These are phyloP conservation scores for Colletotrichum sidae DNA, from an alignment of 2,329 filamentous ascomycete species.

Conservation along the genomic window DNA sequence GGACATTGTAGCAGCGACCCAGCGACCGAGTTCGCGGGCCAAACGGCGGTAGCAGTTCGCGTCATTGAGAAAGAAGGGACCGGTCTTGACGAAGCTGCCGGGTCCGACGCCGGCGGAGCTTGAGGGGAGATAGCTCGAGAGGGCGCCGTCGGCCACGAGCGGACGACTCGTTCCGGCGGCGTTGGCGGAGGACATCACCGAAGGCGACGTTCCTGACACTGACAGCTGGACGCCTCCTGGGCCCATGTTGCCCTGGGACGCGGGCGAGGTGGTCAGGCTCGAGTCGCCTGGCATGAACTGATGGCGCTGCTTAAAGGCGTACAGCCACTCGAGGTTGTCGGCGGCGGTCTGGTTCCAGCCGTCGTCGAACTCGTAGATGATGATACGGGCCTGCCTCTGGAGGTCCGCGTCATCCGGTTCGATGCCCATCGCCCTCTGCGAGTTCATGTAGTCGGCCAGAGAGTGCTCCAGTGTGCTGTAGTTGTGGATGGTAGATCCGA, in stretches of 20 bases:
- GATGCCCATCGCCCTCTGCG: constrained; percentile 57
- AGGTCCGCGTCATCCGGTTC: constrained; percentile 66
- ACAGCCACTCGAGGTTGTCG: constrained; percentile 66
- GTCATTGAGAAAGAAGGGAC: constrained; percentile 67
- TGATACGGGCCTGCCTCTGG: constrained; percentile 67
- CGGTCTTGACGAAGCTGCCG: constrained; percentile 8
- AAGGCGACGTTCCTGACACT: constrained; percentile 11
- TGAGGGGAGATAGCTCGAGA: constrained; percentile 1
- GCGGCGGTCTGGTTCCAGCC: constrained; percentile 73
- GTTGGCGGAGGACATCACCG: background rate
- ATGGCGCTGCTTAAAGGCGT: constrained; percentile 63
- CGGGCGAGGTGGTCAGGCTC: constrained; percentile 20
- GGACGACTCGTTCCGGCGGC: background rate
- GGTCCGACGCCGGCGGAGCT: background rate
- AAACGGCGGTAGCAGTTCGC: constrained; percentile 70
- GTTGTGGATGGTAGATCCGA: constrained; percentile 71
- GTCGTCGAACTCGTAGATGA: constrained; percentile 72
- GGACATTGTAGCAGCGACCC: constrained; percentile 65
- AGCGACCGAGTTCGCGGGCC: constrained; percentile 64
- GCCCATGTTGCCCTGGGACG: constrained; percentile 4
- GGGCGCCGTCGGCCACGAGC: background rate
- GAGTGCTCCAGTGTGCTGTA: constrained; percentile 67
- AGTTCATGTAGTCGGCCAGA: constrained; percentile 62
- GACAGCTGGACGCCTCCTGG: constrained; percentile 4
- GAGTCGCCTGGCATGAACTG: constrained; percentile 11